Conservation (phyloP, 495 filamentous ascomycete species). For the Hamigera avellanea region DNA sequence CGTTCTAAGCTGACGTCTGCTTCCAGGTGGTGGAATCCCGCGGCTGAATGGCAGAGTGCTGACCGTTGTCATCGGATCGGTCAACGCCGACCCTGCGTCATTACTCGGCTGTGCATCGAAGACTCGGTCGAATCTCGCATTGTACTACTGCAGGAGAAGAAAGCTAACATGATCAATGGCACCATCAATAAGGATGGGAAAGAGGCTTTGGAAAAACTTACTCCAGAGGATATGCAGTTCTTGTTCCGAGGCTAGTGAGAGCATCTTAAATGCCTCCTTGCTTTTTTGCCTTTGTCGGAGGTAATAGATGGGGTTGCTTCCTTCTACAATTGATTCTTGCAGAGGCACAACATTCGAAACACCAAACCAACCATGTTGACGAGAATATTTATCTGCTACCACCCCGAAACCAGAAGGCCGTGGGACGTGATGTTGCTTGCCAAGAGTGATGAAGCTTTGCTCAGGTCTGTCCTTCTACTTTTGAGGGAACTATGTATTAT, state of each 20-base stretch:
- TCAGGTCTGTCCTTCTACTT: too few relatives aligned
- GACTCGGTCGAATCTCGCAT: conserved; percentile 93
- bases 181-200: conserved; percentile 86
- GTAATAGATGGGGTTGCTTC: too few relatives aligned
- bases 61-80: conserved; percentile 97
- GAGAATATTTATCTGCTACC: too few relatives aligned
- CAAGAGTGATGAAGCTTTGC: too few relatives aligned
- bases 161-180: conserved; percentile 87
- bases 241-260: conserved; percentile 61
- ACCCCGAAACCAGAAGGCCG: too few relatives aligned
- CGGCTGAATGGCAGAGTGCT: conserved; percentile 93
- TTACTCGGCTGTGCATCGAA: conserved; percentile 87
- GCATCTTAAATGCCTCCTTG: too few relatives aligned
- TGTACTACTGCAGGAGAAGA: conserved; percentile 93
- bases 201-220: conserved; percentile 74
- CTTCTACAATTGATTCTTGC: too few relatives aligned
- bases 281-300: too few relatives aligned
- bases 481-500: too few relatives aligned
- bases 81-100: conserved; percentile 84
- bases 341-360: too few relatives aligned
- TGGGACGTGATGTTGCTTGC: too few relatives aligned
- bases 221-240: conserved; percentile 88
- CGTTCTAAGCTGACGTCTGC: neutral
- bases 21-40: conserved; percentile 87
- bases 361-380: too few relatives aligned